phyloP scores from a whole-genome alignment of 2,329 filamentous ascomycete genomes.

The Aureobasidium sp. region DNA sequence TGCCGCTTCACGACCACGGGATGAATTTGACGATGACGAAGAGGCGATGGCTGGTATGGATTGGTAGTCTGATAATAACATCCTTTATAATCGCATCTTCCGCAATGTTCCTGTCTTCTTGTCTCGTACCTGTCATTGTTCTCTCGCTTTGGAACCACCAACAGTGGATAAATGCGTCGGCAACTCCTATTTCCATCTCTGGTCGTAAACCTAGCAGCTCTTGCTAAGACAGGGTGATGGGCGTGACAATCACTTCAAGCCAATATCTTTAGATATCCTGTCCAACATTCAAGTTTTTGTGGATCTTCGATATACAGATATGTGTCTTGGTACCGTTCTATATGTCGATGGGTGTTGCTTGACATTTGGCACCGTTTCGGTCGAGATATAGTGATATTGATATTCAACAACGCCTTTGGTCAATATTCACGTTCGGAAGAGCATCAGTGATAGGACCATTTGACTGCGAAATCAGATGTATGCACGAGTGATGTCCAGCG shows the following conservation, averaged over 20 bases:
- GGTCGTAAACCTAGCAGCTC: too few relatives aligned
- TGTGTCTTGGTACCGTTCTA: rapidly evolving
- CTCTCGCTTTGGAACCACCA: too few relatives aligned
- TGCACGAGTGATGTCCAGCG: too few relatives aligned
- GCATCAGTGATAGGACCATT: too few relatives aligned
- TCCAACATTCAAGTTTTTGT: too few relatives aligned
- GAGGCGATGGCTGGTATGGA: conserved; percentile 51
- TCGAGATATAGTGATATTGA: too few relatives aligned
- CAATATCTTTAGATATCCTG: background rate
- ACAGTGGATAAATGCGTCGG: background rate
- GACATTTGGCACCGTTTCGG: too few relatives aligned
- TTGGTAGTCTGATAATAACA: conserved; percentile 9
- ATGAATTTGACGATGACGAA: conserved; percentile 54
- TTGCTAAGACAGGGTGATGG: background rate
- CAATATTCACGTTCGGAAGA: too few relatives aligned
- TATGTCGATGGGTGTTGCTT: too few relatives aligned
- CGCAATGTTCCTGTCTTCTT: background rate
- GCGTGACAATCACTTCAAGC: background rate
- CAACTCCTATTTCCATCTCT: background rate
- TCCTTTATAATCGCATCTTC: background rate
- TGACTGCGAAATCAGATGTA: too few relatives aligned
- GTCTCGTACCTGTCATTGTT: too few relatives aligned
- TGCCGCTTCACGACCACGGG: conserved; percentile 14
- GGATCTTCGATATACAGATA: background rate
- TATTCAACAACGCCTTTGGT: too few relatives aligned